phyloP scores from a whole-genome alignment of 371 early-diverging fungal genomes.

The Apophysomyces variabilis region DNA sequence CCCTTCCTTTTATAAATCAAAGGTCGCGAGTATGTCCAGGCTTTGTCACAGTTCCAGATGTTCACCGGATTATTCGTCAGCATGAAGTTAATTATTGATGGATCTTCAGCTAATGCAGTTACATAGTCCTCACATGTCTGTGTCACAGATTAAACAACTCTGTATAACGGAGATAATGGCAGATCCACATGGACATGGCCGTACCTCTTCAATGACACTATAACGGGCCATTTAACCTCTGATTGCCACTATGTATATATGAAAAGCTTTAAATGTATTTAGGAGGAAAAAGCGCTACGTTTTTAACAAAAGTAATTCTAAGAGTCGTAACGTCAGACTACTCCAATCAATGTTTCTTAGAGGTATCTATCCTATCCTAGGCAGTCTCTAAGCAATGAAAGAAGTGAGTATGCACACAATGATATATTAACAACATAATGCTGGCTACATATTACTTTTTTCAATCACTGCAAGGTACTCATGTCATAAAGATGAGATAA shows the following conservation, averaged over 20 bases:
- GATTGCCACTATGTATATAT: background rate
- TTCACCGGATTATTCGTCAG: background rate
- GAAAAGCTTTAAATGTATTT: background rate
- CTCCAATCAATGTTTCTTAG: background rate
- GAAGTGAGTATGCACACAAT: background rate
- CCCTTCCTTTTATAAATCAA: background rate
- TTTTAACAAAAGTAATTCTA: background rate
- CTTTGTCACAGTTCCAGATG: slow-evolving; percentile 7
- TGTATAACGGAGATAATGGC: background rate
- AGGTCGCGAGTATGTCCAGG: slow-evolving; percentile 1
- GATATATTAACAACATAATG: too few species aligned
- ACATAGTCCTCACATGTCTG: background rate
- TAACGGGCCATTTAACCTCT: background rate
- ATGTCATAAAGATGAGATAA: too few species aligned
- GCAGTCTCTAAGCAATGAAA: background rate
- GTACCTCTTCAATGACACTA: background rate
- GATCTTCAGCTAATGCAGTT: background rate
- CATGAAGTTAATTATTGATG: background rate
- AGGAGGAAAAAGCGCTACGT: background rate
- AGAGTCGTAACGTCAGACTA: background rate
- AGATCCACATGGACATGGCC: background rate
- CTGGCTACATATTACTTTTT: too few species aligned
- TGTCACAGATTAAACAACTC: background rate
- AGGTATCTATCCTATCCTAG: background rate
- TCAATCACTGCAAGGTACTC: too few species aligned